Evolutionary conservation across 2,329 filamentous ascomycete species (phyloP), one percentile per base, ranked within the genome.

Genomic region (Alternaria gaisen): DNA sequence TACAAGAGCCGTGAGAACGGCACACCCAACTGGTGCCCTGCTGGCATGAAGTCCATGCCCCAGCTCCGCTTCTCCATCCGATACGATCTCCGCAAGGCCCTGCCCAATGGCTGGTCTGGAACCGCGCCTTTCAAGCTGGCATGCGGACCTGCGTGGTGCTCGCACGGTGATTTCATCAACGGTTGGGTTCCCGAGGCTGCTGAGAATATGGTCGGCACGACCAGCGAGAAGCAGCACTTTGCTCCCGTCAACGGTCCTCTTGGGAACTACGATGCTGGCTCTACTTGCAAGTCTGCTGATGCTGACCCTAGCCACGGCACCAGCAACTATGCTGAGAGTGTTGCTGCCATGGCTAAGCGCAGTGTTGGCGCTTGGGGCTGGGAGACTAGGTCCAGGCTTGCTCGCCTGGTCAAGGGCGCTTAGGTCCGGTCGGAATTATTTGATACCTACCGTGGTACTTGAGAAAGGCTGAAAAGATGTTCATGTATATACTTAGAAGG

Each of bases 121-220:
- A 72, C 71, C 0, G 77, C 82, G 1, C 83, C 82, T 0, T 64
- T 83, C 22, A 78, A 82, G 72, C 76, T 83, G 0, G 75, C 82
- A 0, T 82, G 77, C 57, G 74, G 74, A 6, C 47, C 69, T n/a
- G 77, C 78, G 0, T 83, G 74, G 66, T 81, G 79, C 75, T 75
- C 72, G 3, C 82, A 84, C 64, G 81, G 82, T 4, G 82, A 84
- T 64, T 83, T 84, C 53, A 82, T 84, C 69, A 83, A 83, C 40
- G 82, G 74, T 1, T 84, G 82, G 82, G 72, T 79, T 2, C 67
- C 69, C 14, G 80, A 83, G 55, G 78, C 75, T 0, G 81, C 80
- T 0, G 43, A 69, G 56, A 80, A 81, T 56, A 82, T 83, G 81
- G 63, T 83, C 12, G 72, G 67, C 30, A 74, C 80, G 1, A 79